Evolutionary conservation across 1,284 basidiomycete genomes (phyloP), one percentile per base, ranked within the genome.

Genomic region (Ganoderma meredithae): DNA sequence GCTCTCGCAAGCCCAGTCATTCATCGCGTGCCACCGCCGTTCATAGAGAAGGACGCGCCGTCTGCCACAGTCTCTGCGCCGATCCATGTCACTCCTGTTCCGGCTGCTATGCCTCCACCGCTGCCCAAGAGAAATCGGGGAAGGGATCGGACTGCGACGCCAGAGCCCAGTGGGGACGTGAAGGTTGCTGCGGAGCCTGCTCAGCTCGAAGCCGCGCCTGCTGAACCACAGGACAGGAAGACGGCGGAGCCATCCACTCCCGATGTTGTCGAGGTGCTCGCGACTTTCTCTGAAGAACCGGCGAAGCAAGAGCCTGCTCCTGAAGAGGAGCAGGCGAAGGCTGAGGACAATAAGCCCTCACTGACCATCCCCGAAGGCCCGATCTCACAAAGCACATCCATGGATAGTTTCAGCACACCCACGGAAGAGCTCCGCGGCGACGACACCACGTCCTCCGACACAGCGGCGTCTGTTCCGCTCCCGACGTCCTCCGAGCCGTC

Each of bases 401-500:
- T 72, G 39, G 78, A 79, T 60, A 68, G 73, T 8, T 81, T 80
- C 74, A 69, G 75, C 36, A 80, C 81, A 3, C 79, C 80, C n/a
- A 73, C 73, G 17, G 80, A 81, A 62, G 79, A 79, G 63, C 64
- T 76, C 49, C 68, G 63, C 10, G 60, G 71, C 27, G 44, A 65
- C 25, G 44, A 65, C 12, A 55, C 68, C 10, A 73, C 76, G 7
- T 64, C 76, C 12, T 65, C 62, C 15, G 70, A 58, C 7, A 74
- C 13, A 74, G 77, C 1, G 52, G 71, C n/a, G 68, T 85, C 5
- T 82, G 85, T 9, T 1, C 52, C 52, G 7, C 79, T 86, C 0
- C 85, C 86, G 0, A 82, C 83, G 1, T 87, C 78, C 0, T 64
- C 72, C n/a, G 76, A 78, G 5, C 40, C 70, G 6, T 66, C 72